Evolutionary conservation across 1,139 yeast genomes (phyloP), one percentile per base, ranked within the genome.

Genomic region (Wickerhamiella infanticola): DNA sequence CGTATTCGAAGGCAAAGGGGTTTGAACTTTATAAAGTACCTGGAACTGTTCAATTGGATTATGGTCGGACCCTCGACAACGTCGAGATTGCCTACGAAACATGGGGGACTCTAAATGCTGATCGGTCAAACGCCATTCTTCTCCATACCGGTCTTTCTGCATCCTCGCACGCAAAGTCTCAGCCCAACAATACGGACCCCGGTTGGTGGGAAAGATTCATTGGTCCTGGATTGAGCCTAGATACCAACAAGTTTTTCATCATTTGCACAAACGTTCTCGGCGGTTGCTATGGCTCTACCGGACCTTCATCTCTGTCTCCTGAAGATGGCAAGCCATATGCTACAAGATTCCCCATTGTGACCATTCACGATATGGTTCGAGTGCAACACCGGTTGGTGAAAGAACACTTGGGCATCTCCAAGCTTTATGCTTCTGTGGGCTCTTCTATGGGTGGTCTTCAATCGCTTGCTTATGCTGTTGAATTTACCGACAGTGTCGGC

Each of bases 361-460:
- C 95, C 0, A 74, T 88, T 25, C 81, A 81, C 56, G 97, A 86
- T 59, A 86, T 86, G 94, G 83, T 83, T 1, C 68, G 95, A 44
- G 95, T 94, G 0, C 97, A 86, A 65, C 72, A 84, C 51, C 70
- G 81, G 46, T 65, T 86, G 40, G 67, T 86, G 23, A 65, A 63
- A 31, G 73, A 77, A 41, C 75, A 73, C 37, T 75, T 85, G 51
- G 77, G 78, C 0, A 81, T 81, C 27, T 47, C 58, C 2, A 79
- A 75, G 59, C 64, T 86, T 27, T 75, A 77, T 60, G 95, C 95
- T 1, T 75, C 86, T 1, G 77, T 88, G 3, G 97, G 97, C 5
- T 81, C 95, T 1, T 84, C 95, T 0, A 84, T 86, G 94, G 97
- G 97, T 29, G 97, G 96, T 23, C 85, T 86, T 95, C 96, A 86